Evolutionary conservation across 2,329 filamentous ascomycete species (phyloP).

Genomic region (Cladosporium austrohemisphaericum): DNA sequence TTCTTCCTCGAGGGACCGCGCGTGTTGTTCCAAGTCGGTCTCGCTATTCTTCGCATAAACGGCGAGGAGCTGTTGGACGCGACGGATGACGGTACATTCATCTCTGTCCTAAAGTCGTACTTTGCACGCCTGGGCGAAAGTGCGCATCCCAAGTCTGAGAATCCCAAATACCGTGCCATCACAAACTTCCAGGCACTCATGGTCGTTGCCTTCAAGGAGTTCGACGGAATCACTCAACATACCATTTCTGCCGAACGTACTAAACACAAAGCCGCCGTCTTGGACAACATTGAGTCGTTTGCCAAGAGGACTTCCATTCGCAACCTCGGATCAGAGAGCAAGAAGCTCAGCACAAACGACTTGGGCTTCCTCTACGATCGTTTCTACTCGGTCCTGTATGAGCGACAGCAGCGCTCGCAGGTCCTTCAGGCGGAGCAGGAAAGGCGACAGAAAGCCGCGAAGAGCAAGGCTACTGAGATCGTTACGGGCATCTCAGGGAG

Average conservation of each 20-base stretch:
- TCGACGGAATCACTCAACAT: conserved; percentile 88
- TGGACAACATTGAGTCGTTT: conserved; percentile 95
- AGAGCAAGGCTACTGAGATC: conserved; percentile 50
- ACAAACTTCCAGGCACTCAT: conserved; percentile 97
- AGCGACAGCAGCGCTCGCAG: conserved; percentile 77
- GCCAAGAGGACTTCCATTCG: conserved; percentile 94
- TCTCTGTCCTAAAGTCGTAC: conserved; percentile 91
- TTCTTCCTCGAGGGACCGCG: conserved; percentile 98
- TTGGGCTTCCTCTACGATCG: conserved; percentile 87
- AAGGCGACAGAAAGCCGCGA: conserved; percentile 61
- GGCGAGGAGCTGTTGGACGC: conserved; percentile 93
- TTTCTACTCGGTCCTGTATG: conserved; percentile 89
- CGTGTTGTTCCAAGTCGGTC: conserved; percentile 91
- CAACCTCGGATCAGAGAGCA: conserved; percentile 93
- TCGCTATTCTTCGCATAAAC: conserved; percentile 96
- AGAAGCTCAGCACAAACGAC: conserved; percentile 79
- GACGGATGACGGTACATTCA: conserved; percentile 91
- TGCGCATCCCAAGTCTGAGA: conserved; percentile 91
- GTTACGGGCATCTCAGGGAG: conserved; percentile 46
- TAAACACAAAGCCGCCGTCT: conserved; percentile 89
- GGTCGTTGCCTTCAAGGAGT: conserved; percentile 99
- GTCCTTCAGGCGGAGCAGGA: conserved; percentile 69
- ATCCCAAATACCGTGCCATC: conserved; percentile 87
- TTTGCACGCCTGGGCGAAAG: conserved; percentile 92
- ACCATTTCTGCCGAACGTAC: conserved; percentile 84